Conservation (phyloP, 169 alveolate species). For the Plasmodium chabaudi region DNA sequence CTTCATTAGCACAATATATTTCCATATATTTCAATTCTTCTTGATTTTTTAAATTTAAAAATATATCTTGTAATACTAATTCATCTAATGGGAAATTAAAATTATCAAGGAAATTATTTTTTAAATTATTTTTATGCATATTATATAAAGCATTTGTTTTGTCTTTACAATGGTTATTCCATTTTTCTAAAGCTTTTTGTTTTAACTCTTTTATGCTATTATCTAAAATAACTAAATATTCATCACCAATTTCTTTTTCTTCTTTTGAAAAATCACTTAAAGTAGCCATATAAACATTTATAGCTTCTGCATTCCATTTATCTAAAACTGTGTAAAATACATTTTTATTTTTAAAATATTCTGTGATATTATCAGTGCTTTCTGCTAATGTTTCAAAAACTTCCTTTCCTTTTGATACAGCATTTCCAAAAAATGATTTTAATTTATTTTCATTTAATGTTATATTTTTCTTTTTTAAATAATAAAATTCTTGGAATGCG, state of each 20-base stretch:
- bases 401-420: conserved; percentile 73
- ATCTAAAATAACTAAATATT: conserved; percentile 44
- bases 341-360: conserved; percentile 73
- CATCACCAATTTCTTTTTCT: conserved; percentile 68
- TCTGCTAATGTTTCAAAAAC: conserved; percentile 69
- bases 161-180: conserved; percentile 76
- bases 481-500: conserved; percentile 73
- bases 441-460: conserved; percentile 64
- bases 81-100: conserved; percentile 76
- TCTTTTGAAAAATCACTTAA: conserved; percentile 72
- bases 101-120: conserved; percentile 68
- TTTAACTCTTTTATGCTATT: conserved; percentile 47
- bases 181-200: conserved; percentile 69
- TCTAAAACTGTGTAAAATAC: conserved; percentile 58
- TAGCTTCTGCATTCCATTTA: conserved; percentile 74
- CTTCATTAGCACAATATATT: conserved; percentile 76
- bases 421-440: conserved; percentile 53
- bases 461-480: conserved; percentile 66
- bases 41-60: conserved; percentile 60
- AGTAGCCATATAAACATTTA: conserved; percentile 44
- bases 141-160: conserved; percentile 67
- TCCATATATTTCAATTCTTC: conserved; percentile 76
- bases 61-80: conserved; percentile 71
- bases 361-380: conserved; percentile 71
- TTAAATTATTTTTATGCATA: conserved; percentile 73